A percentile compares a stretch with the other conserved stretches of the same genome.
These are phyloP conservation scores for Trypanosoma scelopori DNA, from an alignment of 208 protist species.

Conservation along the genomic window DNA sequence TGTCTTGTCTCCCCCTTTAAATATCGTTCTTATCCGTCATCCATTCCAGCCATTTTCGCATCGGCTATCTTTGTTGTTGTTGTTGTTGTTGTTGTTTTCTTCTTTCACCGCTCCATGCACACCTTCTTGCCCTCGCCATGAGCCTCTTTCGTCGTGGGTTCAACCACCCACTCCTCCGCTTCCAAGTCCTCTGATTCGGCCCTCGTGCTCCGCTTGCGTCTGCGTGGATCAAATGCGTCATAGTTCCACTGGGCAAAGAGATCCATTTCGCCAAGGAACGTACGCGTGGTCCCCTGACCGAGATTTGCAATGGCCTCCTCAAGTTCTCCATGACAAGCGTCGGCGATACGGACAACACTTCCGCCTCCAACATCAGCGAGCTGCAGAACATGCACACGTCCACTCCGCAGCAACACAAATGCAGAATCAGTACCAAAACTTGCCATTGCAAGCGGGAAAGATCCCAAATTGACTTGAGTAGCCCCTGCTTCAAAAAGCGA, in stretches of 20 bases:
- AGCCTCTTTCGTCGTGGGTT: slow-evolving; percentile 8
- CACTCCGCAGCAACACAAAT: slow-evolving; percentile 54
- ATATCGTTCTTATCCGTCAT: slow-evolving; percentile 1
- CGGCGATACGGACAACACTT: slow-evolving; percentile 10
- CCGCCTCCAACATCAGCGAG: slow-evolving; percentile 24
- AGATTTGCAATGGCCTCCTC: slow-evolving; percentile 1
- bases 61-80: too few relatives aligned
- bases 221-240: slow-evolving; percentile 60
- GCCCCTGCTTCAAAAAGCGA: slow-evolving; percentile 27
- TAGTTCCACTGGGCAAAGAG: slow-evolving; percentile 77
- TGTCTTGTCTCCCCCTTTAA: slow-evolving; percentile 1
- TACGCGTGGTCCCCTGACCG: not conserved
- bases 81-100: too few relatives aligned
- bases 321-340: slow-evolving; percentile 10
- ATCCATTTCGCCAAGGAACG: slow-evolving; percentile 49
- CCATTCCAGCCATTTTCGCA: too few relatives aligned
- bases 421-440: slow-evolving; percentile 43
- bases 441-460: slow-evolving; percentile 45
- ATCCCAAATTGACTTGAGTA: slow-evolving; percentile 32
- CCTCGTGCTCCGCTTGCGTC: slow-evolving; percentile 29
- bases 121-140: not conserved
- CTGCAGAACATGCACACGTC: slow-evolving; percentile 42
- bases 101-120: too few relatives aligned
- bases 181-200: slow-evolving; percentile 10
- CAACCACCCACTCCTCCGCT: slow-evolving; percentile 8